These are phyloP conservation scores for Suhomyces choctaworum DNA, from an alignment of 1,139 yeast species.

Conservation along the genomic window DNA sequence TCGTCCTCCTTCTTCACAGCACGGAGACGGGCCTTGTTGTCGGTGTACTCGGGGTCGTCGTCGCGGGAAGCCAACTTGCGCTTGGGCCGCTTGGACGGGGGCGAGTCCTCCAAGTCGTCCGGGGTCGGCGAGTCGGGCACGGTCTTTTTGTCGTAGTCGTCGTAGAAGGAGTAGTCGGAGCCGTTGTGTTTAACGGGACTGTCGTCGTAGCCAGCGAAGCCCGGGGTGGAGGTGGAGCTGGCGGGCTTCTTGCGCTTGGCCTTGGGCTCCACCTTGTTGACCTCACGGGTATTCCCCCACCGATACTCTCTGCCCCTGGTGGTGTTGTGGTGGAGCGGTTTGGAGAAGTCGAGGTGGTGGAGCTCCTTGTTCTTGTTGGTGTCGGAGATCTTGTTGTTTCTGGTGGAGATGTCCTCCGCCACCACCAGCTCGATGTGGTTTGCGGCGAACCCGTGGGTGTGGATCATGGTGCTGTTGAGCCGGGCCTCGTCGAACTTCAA, in stretches of 20 bases:
- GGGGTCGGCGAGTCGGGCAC: slow-evolving; percentile 13
- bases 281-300: slow-evolving; percentile 36
- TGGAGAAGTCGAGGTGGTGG: slow-evolving; percentile 18
- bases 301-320: slow-evolving; percentile 31
- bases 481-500: slow-evolving; percentile 32
- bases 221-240: slow-evolving; percentile 7
- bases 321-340: slow-evolving; percentile 22
- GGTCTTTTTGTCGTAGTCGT: slow-evolving; percentile 4
- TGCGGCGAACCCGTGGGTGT: slow-evolving; percentile 29
- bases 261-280: slow-evolving; percentile 20
- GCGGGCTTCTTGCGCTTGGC: slow-evolving; percentile 16
- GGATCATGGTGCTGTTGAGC: slow-evolving; percentile 26
- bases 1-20: slow-evolving; percentile 8
- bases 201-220: slow-evolving; percentile 4
- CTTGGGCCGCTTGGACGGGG: slow-evolving; percentile 15
- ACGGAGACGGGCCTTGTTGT: slow-evolving; percentile 7
- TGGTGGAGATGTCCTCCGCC: slow-evolving; percentile 35
- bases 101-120: slow-evolving; percentile 11
- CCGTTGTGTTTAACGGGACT: slow-evolving; percentile 10
- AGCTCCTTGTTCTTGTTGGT: slow-evolving; percentile 21
- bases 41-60: slow-evolving; percentile 14
- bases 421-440: slow-evolving; percentile 40
- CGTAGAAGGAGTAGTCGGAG: slow-evolving; percentile 5
- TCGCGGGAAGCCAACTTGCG: slow-evolving; percentile 6
- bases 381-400: slow-evolving; percentile 21